A percentile compares a stretch with the other conserved stretches of the same genome.
Evolutionary conservation across 805 yeast genomes (phyloP).

Genomic region (Komagataella pastoris): DNA sequence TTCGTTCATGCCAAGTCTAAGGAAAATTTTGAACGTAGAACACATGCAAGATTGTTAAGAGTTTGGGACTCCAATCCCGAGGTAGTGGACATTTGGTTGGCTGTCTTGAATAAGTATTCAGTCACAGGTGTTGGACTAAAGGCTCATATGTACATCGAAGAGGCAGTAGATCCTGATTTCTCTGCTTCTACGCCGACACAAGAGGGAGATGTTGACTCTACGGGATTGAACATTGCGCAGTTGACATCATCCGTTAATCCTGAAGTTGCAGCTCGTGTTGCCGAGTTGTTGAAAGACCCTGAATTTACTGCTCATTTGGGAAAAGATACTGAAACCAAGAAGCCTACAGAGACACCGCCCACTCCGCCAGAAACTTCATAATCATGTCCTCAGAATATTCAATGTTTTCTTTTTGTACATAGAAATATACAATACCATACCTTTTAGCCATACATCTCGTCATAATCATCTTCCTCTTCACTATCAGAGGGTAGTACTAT

Average conservation of each 20-base stretch:
- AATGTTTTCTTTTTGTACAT: not conserved
- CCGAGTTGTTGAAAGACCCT: constrained; percentile 59
- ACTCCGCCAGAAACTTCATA: not conserved
- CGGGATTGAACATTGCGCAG: constrained; percentile 8
- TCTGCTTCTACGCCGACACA: constrained; percentile 12
- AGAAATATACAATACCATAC: not conserved
- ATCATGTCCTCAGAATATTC: not conserved
- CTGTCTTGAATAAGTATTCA: constrained; percentile 65
- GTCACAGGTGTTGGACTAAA: constrained; percentile 75
- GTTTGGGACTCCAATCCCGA: constrained; percentile 83
- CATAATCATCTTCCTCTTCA: constrained; percentile 53
- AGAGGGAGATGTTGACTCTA: constrained; percentile 5
- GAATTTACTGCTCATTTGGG: constrained; percentile 23
- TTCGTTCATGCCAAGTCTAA: constrained; percentile 90
- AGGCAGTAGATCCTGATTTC: constrained; percentile 22
- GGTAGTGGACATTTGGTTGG: constrained; percentile 68
- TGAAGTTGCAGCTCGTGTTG: constrained; percentile 52
- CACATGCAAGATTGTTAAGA: constrained; percentile 59
- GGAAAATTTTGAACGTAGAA: constrained; percentile 85
- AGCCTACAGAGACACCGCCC: not conserved
- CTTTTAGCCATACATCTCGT: constrained; percentile 66
- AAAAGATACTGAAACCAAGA: not conserved
- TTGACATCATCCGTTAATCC: constrained; percentile 14
- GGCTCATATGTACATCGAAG: constrained; percentile 49
- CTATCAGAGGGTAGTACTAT: constrained; percentile 20